These are phyloP conservation scores for Puccinia triticina DNA, from an alignment of 1,284 basidiomycete species.

Conservation along the genomic window DNA sequence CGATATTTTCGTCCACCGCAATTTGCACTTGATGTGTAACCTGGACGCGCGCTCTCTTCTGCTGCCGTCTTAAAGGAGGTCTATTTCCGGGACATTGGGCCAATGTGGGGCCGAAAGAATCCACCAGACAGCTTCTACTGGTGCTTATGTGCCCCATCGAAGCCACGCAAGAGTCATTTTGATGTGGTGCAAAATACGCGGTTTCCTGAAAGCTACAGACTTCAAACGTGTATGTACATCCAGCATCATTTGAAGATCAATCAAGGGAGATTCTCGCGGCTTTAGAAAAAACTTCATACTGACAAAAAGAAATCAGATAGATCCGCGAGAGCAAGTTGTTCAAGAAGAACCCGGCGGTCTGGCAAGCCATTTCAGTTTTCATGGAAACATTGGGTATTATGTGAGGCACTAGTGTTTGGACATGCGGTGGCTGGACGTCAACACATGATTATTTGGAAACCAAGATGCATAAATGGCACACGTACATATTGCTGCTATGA, in stretches of 20 bases:
- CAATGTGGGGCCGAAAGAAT: background rate
- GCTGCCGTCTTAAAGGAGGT: background rate
- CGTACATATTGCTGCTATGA: constrained; percentile 12
- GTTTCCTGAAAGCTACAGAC: constrained; percentile 25
- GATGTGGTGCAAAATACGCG: background rate
- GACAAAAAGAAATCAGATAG: constrained; percentile 32
- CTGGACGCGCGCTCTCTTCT: constrained; percentile 11
- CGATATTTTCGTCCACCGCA: background rate
- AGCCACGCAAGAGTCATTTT: constrained; percentile 26
- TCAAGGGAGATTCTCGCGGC: background rate
- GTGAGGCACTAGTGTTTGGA: constrained; percentile 10
- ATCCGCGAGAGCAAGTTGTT: constrained; percentile 20
- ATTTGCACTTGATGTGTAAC: constrained; percentile 4
- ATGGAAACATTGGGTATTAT: constrained; percentile 19
- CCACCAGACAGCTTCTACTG: background rate
- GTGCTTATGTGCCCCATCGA: background rate
- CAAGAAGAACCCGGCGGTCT: constrained; percentile 13
- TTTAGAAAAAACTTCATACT: background rate
- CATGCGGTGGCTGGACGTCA: background rate
- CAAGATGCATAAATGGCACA: background rate
- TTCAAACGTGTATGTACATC: background rate
- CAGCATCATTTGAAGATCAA: background rate
- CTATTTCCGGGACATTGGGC: too few relatives aligned
- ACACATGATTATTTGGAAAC: background rate
- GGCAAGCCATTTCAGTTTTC: constrained; percentile 14